Evolutionary conservation across 768 basidiomycete genomes (phyloP), one percentile per base, ranked within the genome.

Genomic region (Thelephora aurantiotincta): DNA sequence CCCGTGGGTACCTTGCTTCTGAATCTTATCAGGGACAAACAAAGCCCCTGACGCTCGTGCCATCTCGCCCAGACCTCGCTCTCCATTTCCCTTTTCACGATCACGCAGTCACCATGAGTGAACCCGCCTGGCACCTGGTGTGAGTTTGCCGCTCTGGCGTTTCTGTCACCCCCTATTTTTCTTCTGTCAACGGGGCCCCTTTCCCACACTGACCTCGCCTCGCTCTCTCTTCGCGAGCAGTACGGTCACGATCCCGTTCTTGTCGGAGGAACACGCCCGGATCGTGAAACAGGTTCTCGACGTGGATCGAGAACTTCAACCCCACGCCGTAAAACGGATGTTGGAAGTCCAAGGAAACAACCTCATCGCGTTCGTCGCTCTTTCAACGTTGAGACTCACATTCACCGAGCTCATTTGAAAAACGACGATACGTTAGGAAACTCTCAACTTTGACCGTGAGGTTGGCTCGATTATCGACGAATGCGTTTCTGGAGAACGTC

Each of bases 401-500:
- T 50, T 43, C 9, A 35, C 20, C 41, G 23, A 16, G 26, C 35
- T 45, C n/a, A 45, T 42, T 37, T 50, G 52, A 44, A 49, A 5
- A 30, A 30, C 26, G 26, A n/a, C 9, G 26, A 18, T 23, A 16
- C 35, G 13, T 14, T 52, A 89, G 88, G 47, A 80, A 70, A 12
- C 86, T 84, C 63, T 73, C 71, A 19, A 87, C 85, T 0, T 65
- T 88, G 47, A 96, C 91, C 0, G 69, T 93, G 50, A 80, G 92
- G 33, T 66, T 94, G n/a, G 81, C 88, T 2, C 76, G 92, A 48
- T 69, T 96, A 43, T 77, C 82, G 0, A 70, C 84, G 44, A 96
- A 96, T 55, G 80, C 80, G 12, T 93, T 87, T 64, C 70, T 96
- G 43, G 91, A 94, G 59, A 92, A 91, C 55, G 72, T 91, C 30